Base-by-base conservation (phyloP, 208 protist genomes). In the Crithidia mellificae region DNA sequence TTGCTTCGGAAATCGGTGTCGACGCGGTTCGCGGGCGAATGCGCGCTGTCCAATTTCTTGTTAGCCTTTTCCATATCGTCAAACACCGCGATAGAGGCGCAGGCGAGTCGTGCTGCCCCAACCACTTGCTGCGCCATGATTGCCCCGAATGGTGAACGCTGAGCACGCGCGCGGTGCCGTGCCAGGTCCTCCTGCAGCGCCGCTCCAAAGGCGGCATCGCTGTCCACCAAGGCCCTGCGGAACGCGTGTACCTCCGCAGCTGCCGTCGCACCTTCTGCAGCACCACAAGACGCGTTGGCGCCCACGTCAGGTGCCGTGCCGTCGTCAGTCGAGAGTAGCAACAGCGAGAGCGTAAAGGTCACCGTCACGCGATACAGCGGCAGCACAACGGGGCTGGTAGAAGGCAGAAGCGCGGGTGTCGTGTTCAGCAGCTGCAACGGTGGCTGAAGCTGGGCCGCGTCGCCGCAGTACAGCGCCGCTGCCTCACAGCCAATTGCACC, bases 401-500 rank as follows among this genome's bases (percentile, higher is more conserved):
- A 1, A 0, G 25, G 6, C 20, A 34, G 24, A 22, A 6, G 2
- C 12, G 12, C 29, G 7, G 30, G 30, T n/a, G 59, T 43, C 0
- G n/a, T 24, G 25, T n/a, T 39, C 32, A 55, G 1, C 7, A 65
- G 32, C 1, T 41, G 20, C 0, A 47, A 9, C 0, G 59, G 46
- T 25, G 15, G 49, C 15, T 62, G 54, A 20, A 61, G 38, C 44
- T 75, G 61, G 2, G 52, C 15, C 4, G 61, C 59, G 32, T 52
- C 69, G 6, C 65, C 71, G 46, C 83, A 85, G 47, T 85, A 58
- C 7, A 76, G 24, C 32, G 41, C 57, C n/a, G 84, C 80, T 0
- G 58, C 63, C 43, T 83, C 80, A 63, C 84, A 90, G 22, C 62
- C 64, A 0, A 90, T 29, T 17, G 32, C 66, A 14, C 83, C 83